Evolutionary conservation across 495 filamentous ascomycete genomes (phyloP).

Genomic region (Mytilinidion resinicola): DNA sequence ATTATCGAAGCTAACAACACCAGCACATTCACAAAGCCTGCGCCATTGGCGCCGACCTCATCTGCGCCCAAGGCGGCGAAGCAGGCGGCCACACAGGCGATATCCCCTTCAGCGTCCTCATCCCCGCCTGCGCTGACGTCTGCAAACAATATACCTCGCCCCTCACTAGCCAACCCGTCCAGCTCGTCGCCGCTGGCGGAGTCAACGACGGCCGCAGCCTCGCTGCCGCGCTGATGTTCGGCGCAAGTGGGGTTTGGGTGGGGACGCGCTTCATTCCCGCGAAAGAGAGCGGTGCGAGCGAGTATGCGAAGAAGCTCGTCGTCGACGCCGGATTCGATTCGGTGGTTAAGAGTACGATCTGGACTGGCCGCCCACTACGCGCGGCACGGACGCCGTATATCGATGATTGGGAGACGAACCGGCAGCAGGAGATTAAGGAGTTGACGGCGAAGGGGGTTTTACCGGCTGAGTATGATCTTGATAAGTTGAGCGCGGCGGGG

Average conservation of each 20-base stretch:
- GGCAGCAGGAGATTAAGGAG: slow-evolving; percentile 23
- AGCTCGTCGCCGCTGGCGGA: slow-evolving; percentile 73
- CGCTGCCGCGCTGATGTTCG: slow-evolving; percentile 65
- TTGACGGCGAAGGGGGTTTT: slow-evolving; percentile 21
- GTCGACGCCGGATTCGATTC: slow-evolving; percentile 20
- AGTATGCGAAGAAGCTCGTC: slow-evolving; percentile 11
- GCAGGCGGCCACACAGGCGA: slow-evolving; percentile 76
- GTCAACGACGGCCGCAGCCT: slow-evolving; percentile 65
- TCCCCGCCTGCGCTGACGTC: slow-evolving; percentile 72
- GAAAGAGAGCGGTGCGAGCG: slow-evolving; percentile 13
- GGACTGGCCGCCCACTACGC: slow-evolving; percentile 23
- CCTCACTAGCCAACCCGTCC: slow-evolving; percentile 47
- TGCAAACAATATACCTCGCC: slow-evolving; percentile 55
- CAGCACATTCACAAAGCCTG: slow-evolving; percentile 28
- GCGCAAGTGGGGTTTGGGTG: slow-evolving; percentile 72
- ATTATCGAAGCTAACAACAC: not conserved
- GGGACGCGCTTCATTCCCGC: slow-evolving; percentile 25
- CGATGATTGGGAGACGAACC: slow-evolving; percentile 26
- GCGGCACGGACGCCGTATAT: slow-evolving; percentile 21
- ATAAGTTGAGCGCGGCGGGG: slow-evolving; percentile 20
- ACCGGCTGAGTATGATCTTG: slow-evolving; percentile 22
- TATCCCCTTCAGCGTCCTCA: slow-evolving; percentile 62
- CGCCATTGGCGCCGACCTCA: slow-evolving; percentile 23
- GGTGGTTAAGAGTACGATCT: slow-evolving; percentile 15
- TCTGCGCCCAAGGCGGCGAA: slow-evolving; percentile 64